Conservation (phyloP, 2,329 filamentous ascomycete species). For the Fusarium heterosporum region DNA sequence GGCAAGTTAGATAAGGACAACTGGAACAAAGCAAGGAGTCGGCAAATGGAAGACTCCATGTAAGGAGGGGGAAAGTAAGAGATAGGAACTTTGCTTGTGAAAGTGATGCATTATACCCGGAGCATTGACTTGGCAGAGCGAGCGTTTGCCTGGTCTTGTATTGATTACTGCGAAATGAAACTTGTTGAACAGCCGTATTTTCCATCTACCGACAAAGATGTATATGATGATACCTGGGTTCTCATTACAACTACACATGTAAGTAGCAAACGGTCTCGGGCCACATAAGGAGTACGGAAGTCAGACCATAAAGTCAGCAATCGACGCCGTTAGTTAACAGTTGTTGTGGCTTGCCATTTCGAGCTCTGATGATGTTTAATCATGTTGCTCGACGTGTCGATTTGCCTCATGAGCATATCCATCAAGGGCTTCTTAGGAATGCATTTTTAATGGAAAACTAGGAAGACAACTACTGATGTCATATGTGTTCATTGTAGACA, state of each 20-base stretch:
- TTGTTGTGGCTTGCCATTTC: not conserved
- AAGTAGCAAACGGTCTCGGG: too few species aligned
- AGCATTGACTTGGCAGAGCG: slow-evolving; percentile 44
- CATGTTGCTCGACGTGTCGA: not conserved
- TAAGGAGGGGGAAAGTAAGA: slow-evolving; percentile 51
- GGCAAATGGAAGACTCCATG: slow-evolving; percentile 77
- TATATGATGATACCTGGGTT: not conserved
- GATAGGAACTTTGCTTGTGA: slow-evolving; percentile 13
- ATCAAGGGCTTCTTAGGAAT: not conserved
- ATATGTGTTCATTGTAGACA: not conserved
- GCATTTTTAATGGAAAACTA: slow-evolving; percentile 1
- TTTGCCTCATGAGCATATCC: not conserved
- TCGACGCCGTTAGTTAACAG: not conserved
- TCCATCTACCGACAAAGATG: slow-evolving; percentile 16
- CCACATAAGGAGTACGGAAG: not conserved
- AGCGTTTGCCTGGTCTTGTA: slow-evolving; percentile 46
- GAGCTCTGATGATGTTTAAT: not conserved
- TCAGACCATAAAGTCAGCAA: not conserved
- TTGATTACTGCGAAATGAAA: slow-evolving; percentile 33
- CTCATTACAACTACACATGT: not conserved
- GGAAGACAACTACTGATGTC: slow-evolving; percentile 6
- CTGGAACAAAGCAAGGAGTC: slow-evolving; percentile 73
- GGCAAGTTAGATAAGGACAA: slow-evolving; percentile 73
- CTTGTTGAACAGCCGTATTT: slow-evolving; percentile 30
- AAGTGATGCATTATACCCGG: slow-evolving; percentile 47